Conservation (phyloP, 31 red algal genomes). For the Odonthalia washingtoniensis region DNA sequence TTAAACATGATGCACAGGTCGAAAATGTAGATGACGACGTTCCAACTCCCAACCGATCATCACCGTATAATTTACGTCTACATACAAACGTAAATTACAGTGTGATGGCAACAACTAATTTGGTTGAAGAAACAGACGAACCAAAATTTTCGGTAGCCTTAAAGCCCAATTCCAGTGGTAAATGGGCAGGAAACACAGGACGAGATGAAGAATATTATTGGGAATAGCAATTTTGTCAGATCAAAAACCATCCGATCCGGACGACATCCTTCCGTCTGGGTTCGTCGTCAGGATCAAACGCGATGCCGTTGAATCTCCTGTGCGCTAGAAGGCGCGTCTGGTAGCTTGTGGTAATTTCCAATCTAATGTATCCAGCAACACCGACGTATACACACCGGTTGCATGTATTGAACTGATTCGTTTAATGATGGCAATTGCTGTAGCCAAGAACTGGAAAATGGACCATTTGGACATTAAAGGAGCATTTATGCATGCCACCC, state of each 20-base stretch:
- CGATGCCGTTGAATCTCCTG: conserved; percentile 4
- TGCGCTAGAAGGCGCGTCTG: conserved; percentile 38
- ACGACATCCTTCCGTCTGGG: conserved; percentile 8
- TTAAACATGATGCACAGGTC: too few species aligned
- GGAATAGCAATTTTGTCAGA: conserved; percentile 3
- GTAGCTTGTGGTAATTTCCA: conserved; percentile 38
- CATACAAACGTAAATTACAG: background rate
- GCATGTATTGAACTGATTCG: conserved; percentile 25
- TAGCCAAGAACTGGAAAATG: conserved; percentile 3
- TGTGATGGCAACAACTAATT: background rate
- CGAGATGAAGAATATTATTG: conserved; percentile 16
- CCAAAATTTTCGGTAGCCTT: conserved; percentile 1
- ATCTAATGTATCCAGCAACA: background rate
- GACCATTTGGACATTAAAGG: conserved; percentile 35
- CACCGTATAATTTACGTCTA: too few species aligned
- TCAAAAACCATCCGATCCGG: background rate
- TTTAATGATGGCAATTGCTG: background rate
- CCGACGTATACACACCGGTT: conserved; percentile 3
- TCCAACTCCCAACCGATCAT: too few species aligned
- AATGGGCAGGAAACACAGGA: conserved; percentile 13
- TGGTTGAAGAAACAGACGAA: background rate
- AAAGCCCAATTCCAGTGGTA: background rate
- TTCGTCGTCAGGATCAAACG: conserved; percentile 39
- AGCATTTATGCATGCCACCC: conserved; percentile 14
- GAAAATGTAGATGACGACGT: too few species aligned